A percentile compares a stretch with the other conserved stretches of the same genome.
phyloP scores from a whole-genome alignment of 768 basidiomycete species.

The Cystofilobasidium bisporidii region DNA sequence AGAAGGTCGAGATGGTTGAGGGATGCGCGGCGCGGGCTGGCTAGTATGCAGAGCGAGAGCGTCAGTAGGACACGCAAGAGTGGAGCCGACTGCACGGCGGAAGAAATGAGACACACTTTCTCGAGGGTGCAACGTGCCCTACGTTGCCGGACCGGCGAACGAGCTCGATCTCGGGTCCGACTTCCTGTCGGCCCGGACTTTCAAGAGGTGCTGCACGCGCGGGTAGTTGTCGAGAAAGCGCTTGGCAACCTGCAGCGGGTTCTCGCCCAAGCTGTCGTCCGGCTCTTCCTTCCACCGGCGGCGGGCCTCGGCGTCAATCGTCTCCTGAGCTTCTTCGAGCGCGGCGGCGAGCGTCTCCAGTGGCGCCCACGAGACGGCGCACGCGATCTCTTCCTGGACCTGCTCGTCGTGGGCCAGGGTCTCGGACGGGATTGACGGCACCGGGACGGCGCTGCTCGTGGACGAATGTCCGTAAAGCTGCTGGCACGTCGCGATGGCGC shows the following conservation, averaged over 20 bases:
- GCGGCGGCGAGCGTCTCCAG: not conserved
- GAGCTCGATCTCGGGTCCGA: too few relatives aligned
- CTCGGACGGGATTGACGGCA: not conserved
- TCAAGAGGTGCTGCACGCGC: not conserved
- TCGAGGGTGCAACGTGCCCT: too few relatives aligned
- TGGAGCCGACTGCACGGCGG: too few relatives aligned
- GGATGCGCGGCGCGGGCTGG: too few relatives aligned
- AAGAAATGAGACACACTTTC: too few relatives aligned
- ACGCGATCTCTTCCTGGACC: not conserved
- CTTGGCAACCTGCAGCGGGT: not conserved
- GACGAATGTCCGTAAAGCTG: not conserved
- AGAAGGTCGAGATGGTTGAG: too few relatives aligned
- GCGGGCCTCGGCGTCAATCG: not conserved
- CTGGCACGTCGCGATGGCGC: not conserved
- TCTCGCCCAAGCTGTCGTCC: not conserved
- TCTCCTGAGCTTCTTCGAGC: not conserved
- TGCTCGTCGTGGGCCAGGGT: not conserved
- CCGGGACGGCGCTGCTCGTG: not conserved
- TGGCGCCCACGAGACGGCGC: not conserved
- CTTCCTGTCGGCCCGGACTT: not conserved
- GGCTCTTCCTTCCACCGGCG: not conserved
- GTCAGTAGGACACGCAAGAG: too few relatives aligned
- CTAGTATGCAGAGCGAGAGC: too few relatives aligned
- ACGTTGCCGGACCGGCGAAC: too few relatives aligned
- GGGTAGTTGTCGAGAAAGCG: constrained; percentile 2